Evolutionary conservation across 441 rosid genomes (phyloP), one percentile per base, ranked within the genome.

Genomic region (Populus tomentosa): DNA sequence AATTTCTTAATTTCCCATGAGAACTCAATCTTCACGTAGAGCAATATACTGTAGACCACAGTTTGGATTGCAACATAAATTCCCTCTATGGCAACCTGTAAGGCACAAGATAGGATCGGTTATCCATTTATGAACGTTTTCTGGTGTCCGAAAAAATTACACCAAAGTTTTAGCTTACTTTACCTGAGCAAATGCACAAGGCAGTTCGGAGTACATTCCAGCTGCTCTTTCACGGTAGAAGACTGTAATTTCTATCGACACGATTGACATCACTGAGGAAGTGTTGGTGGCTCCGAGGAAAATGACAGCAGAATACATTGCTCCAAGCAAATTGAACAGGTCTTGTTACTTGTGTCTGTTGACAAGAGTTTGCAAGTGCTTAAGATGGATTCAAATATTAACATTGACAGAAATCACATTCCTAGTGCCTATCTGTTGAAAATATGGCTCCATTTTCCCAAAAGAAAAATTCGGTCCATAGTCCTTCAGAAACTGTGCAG

Each of bases 171-270:
- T 32, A 28, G 23, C 23, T 36, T 71, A 6, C 28, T 67, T 81
- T 70, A 89, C 95, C 82, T 87, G 97, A 79, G 90, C 90, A 80
- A 88, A 77, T 70, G 94, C 94, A 64, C 87, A 91, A 42, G 96
- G 89, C 75, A 89, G 69, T 46, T 87, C 86, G 5, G 92, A 91
- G 63, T 89, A 90, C 98, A 93, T 92, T 79, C 99, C 95, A 0
- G 97, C 98, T 0, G 97, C 98, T 80, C 86, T 88, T 86, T 95
- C 99, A 0, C 97, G 90, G 86, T 93, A 95, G 84, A 93, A 93
- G 28, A 93, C 94, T 2, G 95, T 92, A 79, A 94, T 85, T 75
- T 95, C 99, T 9, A 89, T 82, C 53, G 94, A 80, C 30, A 95
- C 89, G 5, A 88, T 80, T 11, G 97, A 80, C 81, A 83, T 87